A percentile compares a stretch with the other conserved stretches of the same genome.
Evolutionary conservation across 257 asterid species (phyloP).

Genomic region (Buddleja alternifolia): DNA sequence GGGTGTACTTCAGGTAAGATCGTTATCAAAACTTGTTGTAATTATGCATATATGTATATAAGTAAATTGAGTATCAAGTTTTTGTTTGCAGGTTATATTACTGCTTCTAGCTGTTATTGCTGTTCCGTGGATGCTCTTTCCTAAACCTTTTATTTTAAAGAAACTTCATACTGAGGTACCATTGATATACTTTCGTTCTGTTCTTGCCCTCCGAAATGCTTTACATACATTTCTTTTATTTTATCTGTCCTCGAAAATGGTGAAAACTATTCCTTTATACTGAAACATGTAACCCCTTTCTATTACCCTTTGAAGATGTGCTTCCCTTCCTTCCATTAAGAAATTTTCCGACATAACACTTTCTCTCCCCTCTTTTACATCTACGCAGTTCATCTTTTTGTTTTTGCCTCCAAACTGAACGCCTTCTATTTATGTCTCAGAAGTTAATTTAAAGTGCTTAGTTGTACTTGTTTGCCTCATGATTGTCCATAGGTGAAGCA

Average conservation of each 20-base stretch:
- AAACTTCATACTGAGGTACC: constrained; percentile 81
- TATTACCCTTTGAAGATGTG: not conserved
- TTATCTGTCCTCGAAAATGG: constrained; percentile 18
- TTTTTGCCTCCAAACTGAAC: not conserved
- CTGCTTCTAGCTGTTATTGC: constrained; percentile 80
- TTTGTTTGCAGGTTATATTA: constrained; percentile 61
- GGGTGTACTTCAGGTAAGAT: constrained; percentile 74
- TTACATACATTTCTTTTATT: constrained; percentile 11
- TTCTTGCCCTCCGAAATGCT: not conserved
- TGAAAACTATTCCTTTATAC: constrained; percentile 7
- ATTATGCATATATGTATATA: constrained; percentile 19
- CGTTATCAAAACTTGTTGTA: constrained; percentile 21
- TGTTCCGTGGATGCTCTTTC: constrained; percentile 99
- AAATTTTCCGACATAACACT: not conserved
- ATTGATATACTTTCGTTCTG: constrained; percentile 5
- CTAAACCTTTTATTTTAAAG: constrained; percentile 89
- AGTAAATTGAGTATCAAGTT: constrained; percentile 16
- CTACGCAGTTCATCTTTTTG: constrained; percentile 2
- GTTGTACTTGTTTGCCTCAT: not conserved
- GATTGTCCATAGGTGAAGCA: constrained; percentile 8
- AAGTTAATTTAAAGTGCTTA: not conserved
- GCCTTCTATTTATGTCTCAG: not conserved
- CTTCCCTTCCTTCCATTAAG: constrained; percentile 3
- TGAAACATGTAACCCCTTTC: constrained; percentile 2
- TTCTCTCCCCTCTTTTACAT: not conserved